Conservation (phyloP, 2,329 filamentous ascomycete species). For the Colletotrichum sp. region DNA sequence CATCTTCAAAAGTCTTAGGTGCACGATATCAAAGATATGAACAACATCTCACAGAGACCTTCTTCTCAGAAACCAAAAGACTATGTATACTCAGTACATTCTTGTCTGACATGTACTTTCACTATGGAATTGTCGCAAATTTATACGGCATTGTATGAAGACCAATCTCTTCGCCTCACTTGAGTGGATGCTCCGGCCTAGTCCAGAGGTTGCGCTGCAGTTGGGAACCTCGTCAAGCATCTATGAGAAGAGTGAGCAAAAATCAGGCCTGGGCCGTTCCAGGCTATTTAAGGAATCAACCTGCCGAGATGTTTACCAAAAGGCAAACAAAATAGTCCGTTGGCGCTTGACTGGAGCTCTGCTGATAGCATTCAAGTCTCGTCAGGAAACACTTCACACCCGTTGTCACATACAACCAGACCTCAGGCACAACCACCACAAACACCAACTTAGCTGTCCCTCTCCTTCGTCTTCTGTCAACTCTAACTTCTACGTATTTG, state of each 20-base stretch:
- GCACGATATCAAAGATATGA: fast-evolving
- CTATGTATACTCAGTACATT: too few relatives aligned
- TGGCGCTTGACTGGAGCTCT: not conserved
- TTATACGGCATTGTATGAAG: not conserved
- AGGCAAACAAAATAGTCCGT: not conserved
- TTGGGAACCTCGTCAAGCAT: not conserved
- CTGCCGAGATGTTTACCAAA: not conserved
- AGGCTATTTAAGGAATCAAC: not conserved
- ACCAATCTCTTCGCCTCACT: not conserved
- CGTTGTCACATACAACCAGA: not conserved
- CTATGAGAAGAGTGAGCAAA: not conserved
- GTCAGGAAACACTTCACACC: not conserved
- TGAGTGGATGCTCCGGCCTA: fast-evolving
- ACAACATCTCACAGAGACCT: not conserved
- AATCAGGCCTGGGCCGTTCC: too few relatives aligned
- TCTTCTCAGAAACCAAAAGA: not conserved
- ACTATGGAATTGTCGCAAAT: fast-evolving
- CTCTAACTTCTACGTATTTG: too few relatives aligned
- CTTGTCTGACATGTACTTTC: not conserved
- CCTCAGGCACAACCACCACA: not conserved
- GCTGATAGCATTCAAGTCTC: fast-evolving
- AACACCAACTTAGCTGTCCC: fast-evolving
- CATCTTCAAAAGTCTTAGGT: too few relatives aligned
- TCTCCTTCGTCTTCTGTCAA: not conserved
- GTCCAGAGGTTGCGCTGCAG: not conserved